Base-by-base conservation (phyloP, 352 stramenopile species). In the Globisporangium acanthophoron region DNA sequence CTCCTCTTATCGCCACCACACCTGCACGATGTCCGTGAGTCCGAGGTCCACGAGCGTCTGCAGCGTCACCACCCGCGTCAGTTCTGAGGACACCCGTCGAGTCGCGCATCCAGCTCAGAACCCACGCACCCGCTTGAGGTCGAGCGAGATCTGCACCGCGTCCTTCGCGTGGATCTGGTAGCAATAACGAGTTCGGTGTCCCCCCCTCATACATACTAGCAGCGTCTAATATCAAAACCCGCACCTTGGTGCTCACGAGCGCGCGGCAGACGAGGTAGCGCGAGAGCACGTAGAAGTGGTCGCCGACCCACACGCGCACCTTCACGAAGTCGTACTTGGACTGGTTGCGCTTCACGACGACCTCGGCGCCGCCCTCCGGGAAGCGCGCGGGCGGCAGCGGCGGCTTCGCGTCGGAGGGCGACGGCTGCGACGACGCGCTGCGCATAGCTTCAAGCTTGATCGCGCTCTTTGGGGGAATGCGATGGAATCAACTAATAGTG, bases 291-390 rank as follows among this genome's bases (percentile, higher is more conserved):
- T 95, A 95, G 43, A 93, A 85, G 54, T 95, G 86, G 71, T 95
- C 86, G 57, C 90, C 78, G 47, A 95, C 82, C 86, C 86, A 95
- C 51, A 95, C 86, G 61, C 86, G 86, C 61, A 95, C 86, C 68
- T 94, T 95, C 59, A 95, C 79, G 55, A 93, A 95, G 59, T 95
- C 86, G 67, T 95, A 95, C 64, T 95, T 95, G 39, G 82, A 93
- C 68, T 95, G 83, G 67, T 95, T 95, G 29, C 83, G 76, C 66
- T 87, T 90, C 44, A 83, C 77, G 35, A 72, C 80, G 8, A 81
- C 72, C 57, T 88, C 76, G 8, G 49, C 48, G 47, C 54, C 51
- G 29, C 54, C 54, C 31, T 62, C 60, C 3, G 60, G 47, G 49
- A 62, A 61, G 31, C 54, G 54, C 35, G 56, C 60, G 12, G 60